phyloP scores from a whole-genome alignment of 2,329 filamentous ascomycete genomes.

The Ophiostoma ips region DNA sequence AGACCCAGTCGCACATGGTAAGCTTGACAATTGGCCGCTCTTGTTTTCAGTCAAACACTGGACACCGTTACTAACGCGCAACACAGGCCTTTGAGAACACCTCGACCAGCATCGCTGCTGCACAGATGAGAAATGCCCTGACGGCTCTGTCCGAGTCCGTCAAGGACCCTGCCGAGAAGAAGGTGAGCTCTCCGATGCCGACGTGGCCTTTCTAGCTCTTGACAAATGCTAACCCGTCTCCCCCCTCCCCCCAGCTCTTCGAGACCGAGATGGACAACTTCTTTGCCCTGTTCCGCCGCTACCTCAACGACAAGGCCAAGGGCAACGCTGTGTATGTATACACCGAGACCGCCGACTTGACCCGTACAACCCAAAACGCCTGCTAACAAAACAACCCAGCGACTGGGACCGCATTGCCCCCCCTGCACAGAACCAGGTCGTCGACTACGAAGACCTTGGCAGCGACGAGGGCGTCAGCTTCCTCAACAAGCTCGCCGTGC shows the following conservation, averaged over 20 bases:
- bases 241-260: conserved; percentile 64
- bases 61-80: conserved; percentile 19
- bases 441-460: conserved; percentile 82
- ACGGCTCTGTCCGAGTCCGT: conserved; percentile 87
- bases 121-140: conserved; percentile 96
- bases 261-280: conserved; percentile 99
- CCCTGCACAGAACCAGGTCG: conserved; percentile 83
- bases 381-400: conserved; percentile 31
- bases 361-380: not conserved
- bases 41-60: not conserved
- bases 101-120: conserved; percentile 92
- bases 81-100: conserved; percentile 98
- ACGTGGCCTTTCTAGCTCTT: not conserved
- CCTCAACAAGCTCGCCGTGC: conserved; percentile 91
- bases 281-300: conserved; percentile 95
- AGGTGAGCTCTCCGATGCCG: conserved; percentile 40
- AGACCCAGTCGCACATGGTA: conserved; percentile 71
- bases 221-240: conserved; percentile 1
- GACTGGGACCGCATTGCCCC: conserved; percentile 96
- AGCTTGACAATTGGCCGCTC: conserved; percentile 1
- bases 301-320: conserved; percentile 98
- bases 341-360: not conserved
- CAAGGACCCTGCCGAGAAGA: conserved; percentile 65
- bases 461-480: conserved; percentile 86
- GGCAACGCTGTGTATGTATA: conserved; percentile 64